Evolutionary conservation across 805 yeast genomes (phyloP).

Genomic region (Candida parachauliodes): DNA sequence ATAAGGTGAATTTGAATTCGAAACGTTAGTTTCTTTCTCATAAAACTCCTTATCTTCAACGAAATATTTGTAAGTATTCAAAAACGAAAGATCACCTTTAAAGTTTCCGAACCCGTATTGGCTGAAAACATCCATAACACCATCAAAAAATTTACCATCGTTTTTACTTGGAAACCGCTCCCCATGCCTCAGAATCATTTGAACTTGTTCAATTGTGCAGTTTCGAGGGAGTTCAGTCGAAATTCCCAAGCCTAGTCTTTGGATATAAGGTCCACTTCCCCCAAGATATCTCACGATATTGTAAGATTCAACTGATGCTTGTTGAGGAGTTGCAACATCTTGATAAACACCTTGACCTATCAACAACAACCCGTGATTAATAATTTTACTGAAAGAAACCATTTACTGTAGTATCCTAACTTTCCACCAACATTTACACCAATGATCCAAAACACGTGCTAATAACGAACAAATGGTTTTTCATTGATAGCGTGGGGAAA

Average conservation of each 20-base stretch:
- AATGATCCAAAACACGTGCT: too few relatives aligned
- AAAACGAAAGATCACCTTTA: constrained; percentile 51
- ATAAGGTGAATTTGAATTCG: constrained; percentile 42
- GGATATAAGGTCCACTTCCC: constrained; percentile 56
- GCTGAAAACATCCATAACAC: constrained; percentile 23
- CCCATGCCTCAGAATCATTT: constrained; percentile 72
- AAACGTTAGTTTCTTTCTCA: constrained; percentile 50
- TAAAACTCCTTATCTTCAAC: constrained; percentile 32
- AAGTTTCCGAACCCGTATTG: constrained; percentile 23
- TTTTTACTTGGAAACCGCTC: constrained; percentile 55
- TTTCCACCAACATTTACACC: too few relatives aligned
- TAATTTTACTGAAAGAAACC: constrained; percentile 27
- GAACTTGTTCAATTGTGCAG: constrained; percentile 63
- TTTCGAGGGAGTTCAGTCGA: constrained; percentile 45
- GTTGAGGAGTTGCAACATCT: constrained; percentile 36
- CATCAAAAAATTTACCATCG: constrained; percentile 25
- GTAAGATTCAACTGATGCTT: constrained; percentile 40
- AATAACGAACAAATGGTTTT: too few relatives aligned
- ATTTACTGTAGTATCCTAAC: too few relatives aligned
- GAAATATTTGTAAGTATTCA: constrained; percentile 53
- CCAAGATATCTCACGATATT: constrained; percentile 50
- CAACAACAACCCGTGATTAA: constrained; percentile 28
- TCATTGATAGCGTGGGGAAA: too few relatives aligned
- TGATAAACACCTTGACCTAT: constrained; percentile 22
- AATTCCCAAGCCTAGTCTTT: constrained; percentile 51